Conservation (phyloP, 106 monocot species). For the Dendrobium huoshanense region DNA sequence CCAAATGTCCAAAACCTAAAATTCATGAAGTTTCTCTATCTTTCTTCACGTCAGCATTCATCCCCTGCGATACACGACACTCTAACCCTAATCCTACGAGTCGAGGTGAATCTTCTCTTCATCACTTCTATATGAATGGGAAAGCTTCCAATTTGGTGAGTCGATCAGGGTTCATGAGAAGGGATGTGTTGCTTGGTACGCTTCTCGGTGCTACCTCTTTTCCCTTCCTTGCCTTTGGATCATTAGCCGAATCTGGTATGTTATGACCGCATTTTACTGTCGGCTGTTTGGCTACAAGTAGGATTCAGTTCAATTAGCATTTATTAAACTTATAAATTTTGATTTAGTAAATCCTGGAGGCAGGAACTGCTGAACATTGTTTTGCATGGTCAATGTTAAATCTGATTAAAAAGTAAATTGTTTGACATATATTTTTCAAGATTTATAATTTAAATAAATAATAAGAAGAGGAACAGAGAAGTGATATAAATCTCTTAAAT, state of each 20-base stretch:
- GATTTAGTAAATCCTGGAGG: too few relatives aligned
- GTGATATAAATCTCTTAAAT: too few relatives aligned
- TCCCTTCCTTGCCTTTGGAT: constrained; percentile 15
- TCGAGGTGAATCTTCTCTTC: neutral
- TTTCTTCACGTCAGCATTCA: constrained; percentile 1
- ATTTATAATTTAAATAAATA: too few relatives aligned
- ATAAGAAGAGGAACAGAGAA: too few relatives aligned
- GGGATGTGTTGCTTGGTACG: constrained; percentile 41
- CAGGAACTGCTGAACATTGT: too few relatives aligned
- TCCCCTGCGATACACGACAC: neutral
- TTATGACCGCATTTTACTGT: neutral
- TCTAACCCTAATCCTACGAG: neutral
- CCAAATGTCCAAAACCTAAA: neutral
- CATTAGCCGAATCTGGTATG: constrained; percentile 42
- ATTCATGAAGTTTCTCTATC: neutral
- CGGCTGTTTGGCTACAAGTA: too few relatives aligned
- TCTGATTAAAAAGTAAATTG: too few relatives aligned
- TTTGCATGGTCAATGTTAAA: too few relatives aligned
- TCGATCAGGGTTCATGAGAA: constrained; percentile 21
- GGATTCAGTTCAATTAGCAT: too few relatives aligned
- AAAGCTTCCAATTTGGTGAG: constrained; percentile 10
- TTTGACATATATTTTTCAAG: too few relatives aligned
- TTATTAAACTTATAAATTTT: too few relatives aligned
- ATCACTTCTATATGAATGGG: neutral
- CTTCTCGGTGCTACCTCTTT: constrained; percentile 34